Percentiles rank a stretch among this genome's conserved stretches.
These are phyloP conservation scores for Halophytophthora polymorphica DNA, from an alignment of 352 stramenopile genomes.

Conservation along the genomic window DNA sequence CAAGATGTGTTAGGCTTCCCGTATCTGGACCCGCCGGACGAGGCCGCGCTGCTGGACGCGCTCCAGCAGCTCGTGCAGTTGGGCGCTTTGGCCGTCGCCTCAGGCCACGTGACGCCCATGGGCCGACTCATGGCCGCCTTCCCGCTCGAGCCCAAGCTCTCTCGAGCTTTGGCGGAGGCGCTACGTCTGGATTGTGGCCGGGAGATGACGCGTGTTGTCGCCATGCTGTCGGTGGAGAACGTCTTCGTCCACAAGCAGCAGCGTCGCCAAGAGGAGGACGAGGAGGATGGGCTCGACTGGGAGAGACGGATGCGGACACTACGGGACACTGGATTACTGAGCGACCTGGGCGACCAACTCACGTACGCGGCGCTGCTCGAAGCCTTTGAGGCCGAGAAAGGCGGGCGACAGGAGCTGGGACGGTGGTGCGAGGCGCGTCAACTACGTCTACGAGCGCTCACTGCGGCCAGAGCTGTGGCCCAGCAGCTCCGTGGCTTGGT, in stretches of 20 bases:
- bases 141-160: slow-evolving; percentile 75
- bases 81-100: slow-evolving; percentile 41
- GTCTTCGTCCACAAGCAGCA: slow-evolving; percentile 49
- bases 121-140: slow-evolving; percentile 84
- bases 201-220: slow-evolving; percentile 69
- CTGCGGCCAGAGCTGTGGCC: slow-evolving; percentile 46
- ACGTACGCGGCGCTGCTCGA: slow-evolving; percentile 47
- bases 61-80: slow-evolving; percentile 76
- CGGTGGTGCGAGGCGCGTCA: slow-evolving; percentile 53
- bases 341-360: slow-evolving; percentile 55
- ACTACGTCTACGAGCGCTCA: slow-evolving; percentile 51
- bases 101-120: slow-evolving; percentile 50
- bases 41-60: slow-evolving; percentile 70
- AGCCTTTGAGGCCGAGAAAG: slow-evolving; percentile 29
- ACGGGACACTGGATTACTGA: slow-evolving; percentile 39
- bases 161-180: slow-evolving; percentile 61
- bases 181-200: slow-evolving; percentile 48
- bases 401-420: slow-evolving; percentile 20
- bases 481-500: slow-evolving; percentile 66
- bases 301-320: slow-evolving; percentile 43
- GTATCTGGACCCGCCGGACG: slow-evolving; percentile 65
- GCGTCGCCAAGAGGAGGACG: slow-evolving; percentile 10
- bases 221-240: slow-evolving; percentile 85
- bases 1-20: slow-evolving; percentile 68
- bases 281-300: slow-evolving; percentile 18